Evolutionary conservation across 2,329 filamentous ascomycete species (phyloP).

Genomic region (Monosporascus sp.): DNA sequence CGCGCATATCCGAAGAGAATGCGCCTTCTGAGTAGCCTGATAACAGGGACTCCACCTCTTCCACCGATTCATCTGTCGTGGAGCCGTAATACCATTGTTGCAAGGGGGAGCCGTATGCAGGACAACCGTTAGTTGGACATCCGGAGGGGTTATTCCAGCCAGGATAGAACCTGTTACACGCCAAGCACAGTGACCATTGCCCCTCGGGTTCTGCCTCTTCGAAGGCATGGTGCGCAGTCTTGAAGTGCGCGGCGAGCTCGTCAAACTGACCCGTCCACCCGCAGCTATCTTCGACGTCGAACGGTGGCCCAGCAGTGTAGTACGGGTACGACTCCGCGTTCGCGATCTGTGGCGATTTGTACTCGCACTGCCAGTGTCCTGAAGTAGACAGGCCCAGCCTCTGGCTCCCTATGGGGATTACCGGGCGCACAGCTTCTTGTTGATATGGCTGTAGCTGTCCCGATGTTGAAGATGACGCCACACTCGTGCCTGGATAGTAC

Average conservation of each 20-base stretch:
- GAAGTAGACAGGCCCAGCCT: slow-evolving; percentile 6
- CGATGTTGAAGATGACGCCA: not conserved
- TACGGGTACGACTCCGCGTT: slow-evolving; percentile 4
- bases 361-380: slow-evolving; percentile 22
- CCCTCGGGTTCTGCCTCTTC: slow-evolving; percentile 3
- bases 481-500: slow-evolving; percentile 9
- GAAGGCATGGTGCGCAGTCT: slow-evolving; percentile 17
- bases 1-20: slow-evolving; percentile 11
- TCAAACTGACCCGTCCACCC: slow-evolving; percentile 21
- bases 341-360: slow-evolving; percentile 2
- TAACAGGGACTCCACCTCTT: slow-evolving; percentile 7
- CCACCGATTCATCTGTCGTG: slow-evolving; percentile 6
- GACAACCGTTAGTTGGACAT: slow-evolving; percentile 13
- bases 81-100: slow-evolving; percentile 20
- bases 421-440: not conserved
- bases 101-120: slow-evolving; percentile 1
- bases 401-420: slow-evolving; percentile 16
- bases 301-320: too few relatives aligned
- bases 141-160: slow-evolving; percentile 5
- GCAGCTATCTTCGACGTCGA: slow-evolving; percentile 8
- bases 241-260: slow-evolving; percentile 18
- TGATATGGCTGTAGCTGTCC: not conserved
- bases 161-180: slow-evolving; percentile 9
- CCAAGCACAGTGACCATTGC: slow-evolving; percentile 16
- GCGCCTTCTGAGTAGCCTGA: slow-evolving; percentile 21